Base-by-base conservation (phyloP, 2,329 filamentous ascomycete genomes). In the Pseudogymnoascus sp. region DNA sequence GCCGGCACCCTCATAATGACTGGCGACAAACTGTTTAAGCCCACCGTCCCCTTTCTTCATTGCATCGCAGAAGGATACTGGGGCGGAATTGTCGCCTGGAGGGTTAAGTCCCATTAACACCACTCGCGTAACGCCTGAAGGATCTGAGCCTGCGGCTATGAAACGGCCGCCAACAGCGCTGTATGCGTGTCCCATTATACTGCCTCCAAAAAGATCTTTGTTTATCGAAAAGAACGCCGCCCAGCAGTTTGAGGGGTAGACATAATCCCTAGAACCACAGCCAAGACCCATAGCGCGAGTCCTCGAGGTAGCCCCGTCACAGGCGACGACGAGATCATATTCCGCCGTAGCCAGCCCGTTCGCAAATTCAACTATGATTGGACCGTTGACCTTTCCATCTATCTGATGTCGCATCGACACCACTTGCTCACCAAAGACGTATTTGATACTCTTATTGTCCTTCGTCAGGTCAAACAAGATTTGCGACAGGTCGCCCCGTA, bases 261-360 rank as follows among this genome's bases (percentile, higher is more conserved):
- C 70, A 64, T 79, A 68, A 60, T 79, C 75, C 57, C 75, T 73
- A 1, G 75, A 71, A 39, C 72, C 72, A 61, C 76, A 77, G 7
- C 70, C 73, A 8, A 81, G 70, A 12, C 75, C 78, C 7, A 81
- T 73, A 1, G 78, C 76, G 51, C 80, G 74, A 26, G 78, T 81
- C 42, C 75, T 71, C 2, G 80, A 82, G 1, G 74, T 77, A 10
- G 77, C 70, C 1, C 80, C 80, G 64, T 82, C 80, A 63, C 76
- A 78, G 21, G 77, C 79, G 11, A 82, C 76, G 14, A 83, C 75
- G 2, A 83, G 75, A 63, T 81, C 79, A 65, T 73, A 81, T n/a
- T 75, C 68, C 3, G 73, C 60, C 4, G 73, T 66, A 6, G 73
- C 73, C 3, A 69, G 66, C 26, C 75, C 72, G 45, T 77, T 78